Conservation (phyloP, 73 alveolate genomes). For the Durusdinium trenchii region DNA sequence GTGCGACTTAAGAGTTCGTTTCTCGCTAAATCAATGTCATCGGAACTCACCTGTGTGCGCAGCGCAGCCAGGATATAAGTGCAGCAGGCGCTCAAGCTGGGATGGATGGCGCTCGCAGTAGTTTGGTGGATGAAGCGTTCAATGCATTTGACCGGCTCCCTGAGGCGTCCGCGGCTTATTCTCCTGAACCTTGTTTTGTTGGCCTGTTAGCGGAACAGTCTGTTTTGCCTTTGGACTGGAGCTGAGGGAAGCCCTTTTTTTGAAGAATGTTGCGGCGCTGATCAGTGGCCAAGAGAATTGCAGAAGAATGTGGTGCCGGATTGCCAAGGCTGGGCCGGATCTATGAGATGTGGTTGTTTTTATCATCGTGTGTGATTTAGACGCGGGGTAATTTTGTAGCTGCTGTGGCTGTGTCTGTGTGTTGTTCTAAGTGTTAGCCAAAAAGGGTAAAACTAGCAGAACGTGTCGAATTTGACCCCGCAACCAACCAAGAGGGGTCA, state of each 20-base stretch:
- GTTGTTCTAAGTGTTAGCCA: too few relatives aligned
- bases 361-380: too few relatives aligned
- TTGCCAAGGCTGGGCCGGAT: background rate
- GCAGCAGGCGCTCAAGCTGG: background rate
- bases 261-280: background rate
- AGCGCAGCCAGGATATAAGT: background rate
- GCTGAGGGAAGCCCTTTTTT: background rate
- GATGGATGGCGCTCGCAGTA: background rate
- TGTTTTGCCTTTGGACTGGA: too few relatives aligned
- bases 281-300: background rate
- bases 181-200: background rate
- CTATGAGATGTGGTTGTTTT: too few relatives aligned
- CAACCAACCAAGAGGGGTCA: too few relatives aligned
- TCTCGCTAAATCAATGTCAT: too few relatives aligned
- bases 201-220: background rate
- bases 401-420: too few relatives aligned
- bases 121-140: background rate
- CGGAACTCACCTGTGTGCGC: background rate
- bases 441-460: too few relatives aligned
- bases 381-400: too few relatives aligned
- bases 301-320: background rate
- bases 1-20: too few relatives aligned
- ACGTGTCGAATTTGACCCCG: too few relatives aligned
- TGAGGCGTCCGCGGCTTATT: background rate
- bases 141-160: background rate